Base-by-base conservation (phyloP, 345 rosid species). In the Corchorus capsularis region DNA sequence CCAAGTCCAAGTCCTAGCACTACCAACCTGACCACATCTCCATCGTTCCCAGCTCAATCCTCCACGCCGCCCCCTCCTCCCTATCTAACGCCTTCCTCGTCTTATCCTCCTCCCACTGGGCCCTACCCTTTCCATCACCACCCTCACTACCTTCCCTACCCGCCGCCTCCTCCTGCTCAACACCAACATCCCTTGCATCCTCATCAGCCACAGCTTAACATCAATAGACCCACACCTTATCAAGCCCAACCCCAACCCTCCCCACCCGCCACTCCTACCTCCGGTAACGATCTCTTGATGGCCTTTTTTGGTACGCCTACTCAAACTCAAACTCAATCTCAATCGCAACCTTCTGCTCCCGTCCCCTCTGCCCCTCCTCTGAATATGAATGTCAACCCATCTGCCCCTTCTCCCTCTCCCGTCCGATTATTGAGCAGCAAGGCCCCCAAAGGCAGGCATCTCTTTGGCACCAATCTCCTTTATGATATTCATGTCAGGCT, bases 401-500 rank as follows among this genome's bases (percentile, higher is more conserved):
- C 63, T 14, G 70, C 79, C 4, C 50, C 60, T 16, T 69, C 75
- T 43, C 73, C 79, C 5, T 14, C 78, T 9, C 86, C 83, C 8
- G 65, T 59, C 32, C 83, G 92, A 75, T 54, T 86, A 88, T 87
- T 79, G 47, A 87, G 92, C 61, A 85, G 81, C 54, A 92, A 87
- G 87, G 77, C 83, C 32, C 94, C 94, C 27, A 86, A 75, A 79
- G 94, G 96, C 2, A 82, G 90, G 72, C 89, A 82, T 76, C 77
- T 90, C 71, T 50, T 77, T 56, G 94, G 94, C 50, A 82, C 71
- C 74, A 82, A 81, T 66, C 85, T 80, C 9, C 74, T 76, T 2
- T 90, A 89, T 59, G 96, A 92, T 76, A 78, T 92, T 39, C 90
- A 88, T 79, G 85, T 80, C 39, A 82, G 92, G 72, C 63, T 86